phyloP scores from a whole-genome alignment of 2,329 filamentous ascomycete species.

The Fusarium odoratissimum region DNA sequence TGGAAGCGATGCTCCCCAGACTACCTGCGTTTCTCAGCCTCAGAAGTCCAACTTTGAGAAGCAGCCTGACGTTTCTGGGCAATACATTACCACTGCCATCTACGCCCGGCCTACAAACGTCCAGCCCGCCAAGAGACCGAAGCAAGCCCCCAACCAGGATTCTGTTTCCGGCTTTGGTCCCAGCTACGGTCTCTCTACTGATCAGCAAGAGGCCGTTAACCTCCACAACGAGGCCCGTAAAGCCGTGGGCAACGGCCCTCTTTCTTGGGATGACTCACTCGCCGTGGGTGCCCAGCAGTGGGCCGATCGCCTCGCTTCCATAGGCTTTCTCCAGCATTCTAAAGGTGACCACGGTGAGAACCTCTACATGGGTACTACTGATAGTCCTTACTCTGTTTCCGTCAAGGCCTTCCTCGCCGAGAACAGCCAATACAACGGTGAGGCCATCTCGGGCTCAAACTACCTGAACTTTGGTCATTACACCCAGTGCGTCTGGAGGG shows the following conservation, averaged over 20 bases:
- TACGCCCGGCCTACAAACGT: neutral
- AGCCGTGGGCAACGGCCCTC: neutral
- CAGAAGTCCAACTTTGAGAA: neutral
- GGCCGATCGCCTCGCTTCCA: too few species aligned
- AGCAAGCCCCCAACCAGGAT: fast-evolving
- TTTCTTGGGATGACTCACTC: neutral
- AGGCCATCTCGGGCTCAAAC: too few species aligned
- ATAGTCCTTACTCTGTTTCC: too few species aligned
- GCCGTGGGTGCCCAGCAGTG: neutral
- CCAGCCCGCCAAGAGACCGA: neutral
- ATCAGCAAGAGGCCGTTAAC: neutral
- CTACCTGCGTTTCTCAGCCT: neutral
- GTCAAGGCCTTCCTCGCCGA: too few species aligned
- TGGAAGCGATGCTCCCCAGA: neutral
- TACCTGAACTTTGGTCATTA: too few species aligned
- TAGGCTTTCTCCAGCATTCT: too few species aligned
- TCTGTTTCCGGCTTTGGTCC: neutral
- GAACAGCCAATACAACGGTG: too few species aligned
- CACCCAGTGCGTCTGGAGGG: too few species aligned
- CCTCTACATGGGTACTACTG: too few species aligned
- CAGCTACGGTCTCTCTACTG: neutral
- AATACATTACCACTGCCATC: neutral
- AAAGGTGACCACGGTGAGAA: too few species aligned
- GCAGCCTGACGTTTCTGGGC: fast-evolving
- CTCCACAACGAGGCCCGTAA: neutral